Evolutionary conservation across 441 rosid species (phyloP), one percentile per base, ranked within the genome.

Genomic region (Erysimum cheiri): DNA sequence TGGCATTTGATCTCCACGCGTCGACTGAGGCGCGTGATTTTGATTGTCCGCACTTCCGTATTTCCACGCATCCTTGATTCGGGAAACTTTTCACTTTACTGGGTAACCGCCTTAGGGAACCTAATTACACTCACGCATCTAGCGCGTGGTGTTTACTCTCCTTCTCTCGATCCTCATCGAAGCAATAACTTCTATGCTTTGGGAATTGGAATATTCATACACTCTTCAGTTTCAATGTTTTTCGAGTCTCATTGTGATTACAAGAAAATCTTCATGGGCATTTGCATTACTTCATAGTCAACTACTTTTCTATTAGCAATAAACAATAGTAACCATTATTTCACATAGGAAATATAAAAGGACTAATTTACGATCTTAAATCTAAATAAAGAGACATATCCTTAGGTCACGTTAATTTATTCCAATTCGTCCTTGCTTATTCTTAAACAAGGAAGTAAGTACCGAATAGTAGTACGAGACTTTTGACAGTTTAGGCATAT

Each of bases 91-190:
- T 60, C 24, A 24, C 69, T 60, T 67, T 35, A 52, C 48, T 31
- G 43, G 11, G 40, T 53, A 74, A 68, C 78, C 73, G 78, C 70
- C 39, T 74, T 54, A 46, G 48, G 2, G 15, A 62, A 61, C 4
- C 64, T 64, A 60, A 44, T 54, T 59, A 46, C 39, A 74, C 64
- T 48, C 44, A 13, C 59, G 12, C 50, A 53, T 46, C 4, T 46
- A 46, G 13, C 59, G 64, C 78, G 64, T 74, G 53, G 3, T 10
- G 4, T 14, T 37, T 60, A 67, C 31, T 10, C 10, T 8, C 36
- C 4, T 0, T 15, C 17, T 5, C 9, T 15, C 43, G 14, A 53
- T 32, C 33, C 39, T 59, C 26, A 50, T 60, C 24, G 17, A 74
- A 53, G 22, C 24, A 39, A 40, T 74, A 55, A 68, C 55, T 22